These are phyloP conservation scores for Arthrobotrys entomopaga DNA, from an alignment of 2,329 filamentous ascomycete genomes.

Conservation along the genomic window DNA sequence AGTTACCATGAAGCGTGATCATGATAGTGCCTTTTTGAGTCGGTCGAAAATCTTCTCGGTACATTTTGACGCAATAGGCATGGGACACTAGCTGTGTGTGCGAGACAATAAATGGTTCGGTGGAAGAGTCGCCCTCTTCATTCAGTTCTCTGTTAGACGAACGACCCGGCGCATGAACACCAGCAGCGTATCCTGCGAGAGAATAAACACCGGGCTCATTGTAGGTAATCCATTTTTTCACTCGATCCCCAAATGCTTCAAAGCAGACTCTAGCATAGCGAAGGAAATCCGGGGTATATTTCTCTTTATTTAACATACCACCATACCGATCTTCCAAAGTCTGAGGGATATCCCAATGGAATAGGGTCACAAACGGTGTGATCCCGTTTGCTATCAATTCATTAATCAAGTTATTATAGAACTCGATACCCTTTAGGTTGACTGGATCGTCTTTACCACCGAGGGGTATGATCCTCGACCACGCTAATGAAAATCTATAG, in stretches of 20 bases:
- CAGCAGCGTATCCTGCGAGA: constrained; percentile 61
- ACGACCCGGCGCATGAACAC: constrained; percentile 61
- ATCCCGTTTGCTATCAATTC: constrained; percentile 70
- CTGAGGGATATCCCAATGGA: constrained; percentile 74
- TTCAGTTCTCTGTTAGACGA: constrained; percentile 60
- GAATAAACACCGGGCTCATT: constrained; percentile 61
- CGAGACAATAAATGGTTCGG: constrained; percentile 62
- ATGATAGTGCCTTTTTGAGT: constrained; percentile 62
- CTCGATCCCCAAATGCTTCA: constrained; percentile 68
- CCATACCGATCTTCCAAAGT: constrained; percentile 70
- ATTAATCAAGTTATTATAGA: constrained; percentile 71
- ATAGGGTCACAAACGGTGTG: constrained; percentile 71
- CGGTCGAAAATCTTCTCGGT: constrained; percentile 63
- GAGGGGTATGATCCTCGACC: constrained; percentile 73
- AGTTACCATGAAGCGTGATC: constrained; percentile 64
- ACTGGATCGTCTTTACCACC: constrained; percentile 72
- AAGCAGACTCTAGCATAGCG: constrained; percentile 71
- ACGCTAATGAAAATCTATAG: constrained; percentile 73
- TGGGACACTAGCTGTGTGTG: constrained; percentile 63
- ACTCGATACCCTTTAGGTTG: constrained; percentile 70
- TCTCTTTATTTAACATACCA: constrained; percentile 71
- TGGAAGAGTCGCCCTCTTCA: constrained; percentile 60
- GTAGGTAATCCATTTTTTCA: constrained; percentile 70
- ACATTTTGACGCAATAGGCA: constrained; percentile 62
- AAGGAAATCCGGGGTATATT: constrained; percentile 71